Conservation (phyloP, 257 asterid species). For the Leptodermis oblonga region DNA sequence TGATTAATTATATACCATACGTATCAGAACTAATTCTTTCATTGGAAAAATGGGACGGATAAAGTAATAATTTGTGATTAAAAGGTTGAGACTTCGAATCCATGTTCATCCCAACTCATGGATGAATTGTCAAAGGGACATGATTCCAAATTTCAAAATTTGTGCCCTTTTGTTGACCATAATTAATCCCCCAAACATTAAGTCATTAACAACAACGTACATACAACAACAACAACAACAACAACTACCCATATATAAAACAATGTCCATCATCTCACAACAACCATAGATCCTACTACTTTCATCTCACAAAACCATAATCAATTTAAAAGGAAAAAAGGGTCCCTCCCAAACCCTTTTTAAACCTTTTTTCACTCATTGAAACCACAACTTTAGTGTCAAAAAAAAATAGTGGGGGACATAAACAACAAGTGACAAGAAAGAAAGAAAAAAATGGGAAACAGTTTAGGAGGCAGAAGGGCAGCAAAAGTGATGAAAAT, state of each 20-base stretch:
- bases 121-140: slow-evolving; percentile 27
- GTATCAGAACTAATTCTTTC: not conserved
- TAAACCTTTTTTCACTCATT: not conserved
- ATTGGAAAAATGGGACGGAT: not conserved
- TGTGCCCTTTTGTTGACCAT: slow-evolving; percentile 54
- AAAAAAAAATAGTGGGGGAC: not conserved
- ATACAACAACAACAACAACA: too few species aligned
- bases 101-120: not conserved
- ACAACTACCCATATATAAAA: slow-evolving; percentile 20
- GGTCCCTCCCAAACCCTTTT: slow-evolving; percentile 8
- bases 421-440: not conserved
- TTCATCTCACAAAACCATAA: not conserved
- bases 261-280: slow-evolving; percentile 19
- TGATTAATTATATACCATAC: too few species aligned
- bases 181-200: slow-evolving; percentile 3
- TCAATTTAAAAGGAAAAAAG: not conserved
- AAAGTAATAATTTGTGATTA: not conserved
- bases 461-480: slow-evolving; percentile 61
- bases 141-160: slow-evolving; percentile 28
- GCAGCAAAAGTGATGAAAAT: slow-evolving; percentile 73
- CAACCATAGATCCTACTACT: slow-evolving; percentile 2
- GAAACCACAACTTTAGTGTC: not conserved
- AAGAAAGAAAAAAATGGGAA: slow-evolving; percentile 45
- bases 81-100: not conserved
- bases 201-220: too few species aligned